Evolutionary conservation across 2,329 filamentous ascomycete genomes (phyloP).

Genomic region (Diaporthe amygdali): DNA sequence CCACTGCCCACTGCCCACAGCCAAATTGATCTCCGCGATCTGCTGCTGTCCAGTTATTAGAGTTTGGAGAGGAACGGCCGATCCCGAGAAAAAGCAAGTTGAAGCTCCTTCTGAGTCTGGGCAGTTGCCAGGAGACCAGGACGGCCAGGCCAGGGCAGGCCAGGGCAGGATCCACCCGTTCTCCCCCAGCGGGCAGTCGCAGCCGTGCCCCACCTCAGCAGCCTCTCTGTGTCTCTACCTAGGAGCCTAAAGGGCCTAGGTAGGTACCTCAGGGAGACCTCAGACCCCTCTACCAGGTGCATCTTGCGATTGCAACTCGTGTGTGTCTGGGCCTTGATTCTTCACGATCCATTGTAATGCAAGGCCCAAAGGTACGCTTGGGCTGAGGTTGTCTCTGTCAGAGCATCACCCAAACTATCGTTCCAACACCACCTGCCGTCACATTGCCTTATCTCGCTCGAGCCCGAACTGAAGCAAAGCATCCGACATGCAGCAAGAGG

Average conservation of each 20-base stretch:
- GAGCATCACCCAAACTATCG: neutral
- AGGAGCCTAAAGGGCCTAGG: no score
- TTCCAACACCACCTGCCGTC: neutral
- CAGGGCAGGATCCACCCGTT: no score
- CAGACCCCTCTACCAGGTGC: neutral
- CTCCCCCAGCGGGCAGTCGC: neutral
- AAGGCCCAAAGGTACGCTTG: neutral
- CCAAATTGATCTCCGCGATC: slow-evolving; percentile 5
- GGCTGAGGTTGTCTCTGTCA: neutral
- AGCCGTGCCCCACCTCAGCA: neutral
- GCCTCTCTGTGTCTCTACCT: neutral
- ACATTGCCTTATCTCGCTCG: neutral
- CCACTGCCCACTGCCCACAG: no score
- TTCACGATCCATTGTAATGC: neutral
- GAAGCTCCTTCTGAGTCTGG: neutral
- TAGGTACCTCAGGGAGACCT: no score
- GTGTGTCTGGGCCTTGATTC: neutral
- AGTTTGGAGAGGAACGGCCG: slow-evolving; percentile 11
- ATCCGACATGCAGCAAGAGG: no score
- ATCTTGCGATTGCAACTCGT: neutral
- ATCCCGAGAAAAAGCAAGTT: slow-evolving; percentile 15
- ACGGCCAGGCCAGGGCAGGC: neutral
- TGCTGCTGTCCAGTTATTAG: neutral
- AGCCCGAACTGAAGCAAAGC: neutral
- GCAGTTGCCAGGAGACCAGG: neutral